These are phyloP conservation scores for Grosmannia clavigera DNA, from an alignment of 2,329 filamentous ascomycete species.

Conservation along the genomic window DNA sequence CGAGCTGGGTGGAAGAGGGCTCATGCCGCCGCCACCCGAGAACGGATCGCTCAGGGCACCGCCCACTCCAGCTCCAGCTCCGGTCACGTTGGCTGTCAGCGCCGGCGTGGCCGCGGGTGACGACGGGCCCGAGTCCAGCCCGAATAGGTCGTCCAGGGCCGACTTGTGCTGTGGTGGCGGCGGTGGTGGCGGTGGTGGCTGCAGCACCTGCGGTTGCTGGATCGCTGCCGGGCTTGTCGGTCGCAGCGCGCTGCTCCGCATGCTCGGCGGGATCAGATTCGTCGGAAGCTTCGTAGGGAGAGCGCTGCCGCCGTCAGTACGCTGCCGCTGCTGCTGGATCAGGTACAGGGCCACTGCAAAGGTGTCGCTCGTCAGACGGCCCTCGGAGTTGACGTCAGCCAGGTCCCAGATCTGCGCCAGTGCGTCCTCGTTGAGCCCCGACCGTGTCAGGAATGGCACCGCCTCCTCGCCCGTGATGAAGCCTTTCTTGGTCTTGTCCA, in stretches of 20 bases:
- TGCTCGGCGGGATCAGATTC: constrained; percentile 73
- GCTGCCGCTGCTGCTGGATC: constrained; percentile 77
- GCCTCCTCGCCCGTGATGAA: constrained; percentile 90
- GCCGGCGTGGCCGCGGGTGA: constrained; percentile 28
- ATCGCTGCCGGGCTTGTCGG: constrained; percentile 33
- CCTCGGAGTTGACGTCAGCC: constrained; percentile 83
- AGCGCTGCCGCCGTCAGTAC: constrained; percentile 44
- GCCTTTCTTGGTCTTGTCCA: constrained; percentile 72
- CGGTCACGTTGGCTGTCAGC: constrained; percentile 6
- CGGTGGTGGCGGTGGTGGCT: constrained; percentile 24
- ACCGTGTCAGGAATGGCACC: constrained; percentile 87
- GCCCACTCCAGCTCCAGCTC: constrained; percentile 41
- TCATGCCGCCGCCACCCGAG: constrained; percentile 28
- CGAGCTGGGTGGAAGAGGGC: constrained; percentile 38
- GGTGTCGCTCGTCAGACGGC: constrained; percentile 73
- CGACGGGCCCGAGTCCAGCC: constrained; percentile 58
- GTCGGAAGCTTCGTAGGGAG: constrained; percentile 68
- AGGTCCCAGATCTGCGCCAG: constrained; percentile 96
- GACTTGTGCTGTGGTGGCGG: constrained; percentile 38
- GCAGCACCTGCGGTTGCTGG: constrained; percentile 25
- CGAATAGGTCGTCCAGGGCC: constrained; percentile 87
- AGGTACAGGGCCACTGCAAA: constrained; percentile 97
- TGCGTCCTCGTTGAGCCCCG: constrained; percentile 74
- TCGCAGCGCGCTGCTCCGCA: constrained; percentile 55
- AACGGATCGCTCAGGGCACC: constrained; percentile 54